Evolutionary conservation across 257 asterid genomes (phyloP).

Genomic region (Thymus mandschuricus): DNA sequence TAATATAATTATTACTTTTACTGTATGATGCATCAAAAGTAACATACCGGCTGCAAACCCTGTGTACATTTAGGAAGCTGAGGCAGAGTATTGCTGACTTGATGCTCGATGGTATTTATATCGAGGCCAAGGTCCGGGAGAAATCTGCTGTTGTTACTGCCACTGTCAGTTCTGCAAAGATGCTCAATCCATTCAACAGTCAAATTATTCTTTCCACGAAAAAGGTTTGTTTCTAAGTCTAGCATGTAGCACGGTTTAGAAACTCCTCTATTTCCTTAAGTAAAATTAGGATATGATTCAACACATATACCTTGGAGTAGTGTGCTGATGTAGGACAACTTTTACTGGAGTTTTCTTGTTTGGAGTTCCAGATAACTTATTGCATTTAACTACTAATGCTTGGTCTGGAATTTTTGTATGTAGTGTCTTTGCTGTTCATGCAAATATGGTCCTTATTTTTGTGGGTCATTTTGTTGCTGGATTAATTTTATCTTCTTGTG

Average conservation of each 20-base stretch:
- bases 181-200: conserved; percentile 65
- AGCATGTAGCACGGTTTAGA: conserved; percentile 18
- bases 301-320: neutral
- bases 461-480: conserved; percentile 11
- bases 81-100: conserved; percentile 66
- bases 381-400: no score
- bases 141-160: conserved; percentile 58
- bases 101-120: conserved; percentile 52
- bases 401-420: conserved; percentile 11
- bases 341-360: conserved; percentile 19
- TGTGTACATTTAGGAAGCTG: conserved; percentile 55
- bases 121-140: conserved; percentile 75
- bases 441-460: conserved; percentile 7
- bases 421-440: conserved; percentile 18
- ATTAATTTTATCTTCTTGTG: conserved; percentile 19
- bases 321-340: conserved; percentile 22
- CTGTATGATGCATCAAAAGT: neutral
- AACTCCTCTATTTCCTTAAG: conserved; percentile 15
- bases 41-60: conserved; percentile 20
- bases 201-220: conserved; percentile 57
- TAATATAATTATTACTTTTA: conserved; percentile 8
- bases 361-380: no score
- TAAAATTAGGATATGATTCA: conserved; percentile 8
- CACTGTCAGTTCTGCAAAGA: conserved; percentile 56
- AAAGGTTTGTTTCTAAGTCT: conserved; percentile 54